phyloP scores from a whole-genome alignment of 805 yeast species.

The Sugiyamaella americana region DNA sequence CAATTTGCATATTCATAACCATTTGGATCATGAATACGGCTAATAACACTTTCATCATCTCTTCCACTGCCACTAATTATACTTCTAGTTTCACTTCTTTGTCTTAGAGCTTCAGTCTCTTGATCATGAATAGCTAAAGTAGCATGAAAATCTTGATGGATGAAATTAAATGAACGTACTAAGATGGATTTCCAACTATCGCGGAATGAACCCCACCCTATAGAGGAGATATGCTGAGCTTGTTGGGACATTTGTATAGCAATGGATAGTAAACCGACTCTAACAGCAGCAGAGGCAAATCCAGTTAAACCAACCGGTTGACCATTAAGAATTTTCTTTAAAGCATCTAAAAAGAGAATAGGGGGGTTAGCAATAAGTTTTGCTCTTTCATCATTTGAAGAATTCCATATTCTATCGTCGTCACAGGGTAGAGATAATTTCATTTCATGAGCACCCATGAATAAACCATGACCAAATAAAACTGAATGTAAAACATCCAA shows the following conservation, averaged over 20 bases:
- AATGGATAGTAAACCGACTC: slow-evolving; percentile 60
- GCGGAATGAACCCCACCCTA: background rate
- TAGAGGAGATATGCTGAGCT: background rate
- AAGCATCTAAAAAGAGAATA: slow-evolving; percentile 46
- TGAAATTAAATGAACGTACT: slow-evolving; percentile 60
- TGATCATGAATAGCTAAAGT: background rate
- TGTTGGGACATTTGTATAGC: slow-evolving; percentile 52
- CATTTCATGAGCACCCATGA: slow-evolving; percentile 51
- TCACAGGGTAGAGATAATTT: slow-evolving; percentile 58
- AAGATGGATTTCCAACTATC: slow-evolving; percentile 58
- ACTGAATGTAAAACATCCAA: slow-evolving; percentile 73
- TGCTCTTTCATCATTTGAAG: slow-evolving; percentile 19
- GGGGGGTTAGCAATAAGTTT: slow-evolving; percentile 7
- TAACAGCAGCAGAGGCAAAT: slow-evolving; percentile 58
- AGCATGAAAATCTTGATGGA: slow-evolving; percentile 35
- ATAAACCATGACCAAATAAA: slow-evolving; percentile 65
- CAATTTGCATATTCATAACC: background rate
- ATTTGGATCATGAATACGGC: background rate
- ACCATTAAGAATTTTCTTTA: slow-evolving; percentile 52
- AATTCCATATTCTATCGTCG: slow-evolving; percentile 49
- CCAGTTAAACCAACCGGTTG: slow-evolving; percentile 40
- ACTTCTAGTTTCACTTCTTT: background rate
- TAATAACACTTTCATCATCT: slow-evolving; percentile 6
- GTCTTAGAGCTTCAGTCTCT: background rate
- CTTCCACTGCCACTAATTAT: background rate